Percentiles rank a stretch among this genome's conserved stretches.
Evolutionary conservation across 169 alveolate genomes (phyloP).

Genomic region (Perkinsus olseni): DNA sequence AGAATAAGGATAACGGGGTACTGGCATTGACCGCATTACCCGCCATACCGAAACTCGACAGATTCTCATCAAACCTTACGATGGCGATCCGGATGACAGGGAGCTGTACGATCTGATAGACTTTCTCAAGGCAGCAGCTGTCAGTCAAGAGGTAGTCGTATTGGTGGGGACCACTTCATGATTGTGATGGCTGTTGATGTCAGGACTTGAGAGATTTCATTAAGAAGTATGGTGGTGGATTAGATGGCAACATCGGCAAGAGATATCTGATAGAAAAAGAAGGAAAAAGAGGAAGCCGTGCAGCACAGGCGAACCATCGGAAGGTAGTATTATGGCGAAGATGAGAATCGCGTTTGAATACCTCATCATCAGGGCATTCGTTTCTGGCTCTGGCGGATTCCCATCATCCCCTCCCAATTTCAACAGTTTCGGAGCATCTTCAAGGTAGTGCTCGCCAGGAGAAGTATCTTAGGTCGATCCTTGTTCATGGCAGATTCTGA

Average conservation of each 20-base stretch:
- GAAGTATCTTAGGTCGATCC: too few species aligned
- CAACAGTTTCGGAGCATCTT: too few species aligned
- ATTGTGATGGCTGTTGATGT: constrained; percentile 51
- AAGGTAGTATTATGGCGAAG: too few species aligned
- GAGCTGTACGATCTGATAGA: constrained; percentile 58
- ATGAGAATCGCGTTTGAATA: too few species aligned
- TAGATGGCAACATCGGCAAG: constrained; percentile 49
- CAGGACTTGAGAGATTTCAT: constrained; percentile 48
- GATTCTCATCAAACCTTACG: constrained; percentile 46
- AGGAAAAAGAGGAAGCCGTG: background rate
- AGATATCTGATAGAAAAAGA: constrained; percentile 26
- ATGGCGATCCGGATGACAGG: constrained; percentile 66
- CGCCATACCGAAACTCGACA: too few species aligned
- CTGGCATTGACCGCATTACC: too few species aligned
- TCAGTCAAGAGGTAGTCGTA: background rate
- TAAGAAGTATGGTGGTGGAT: constrained; percentile 54
- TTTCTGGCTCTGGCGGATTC: too few species aligned
- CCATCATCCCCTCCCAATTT: too few species aligned
- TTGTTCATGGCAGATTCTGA: too few species aligned
- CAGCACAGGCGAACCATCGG: too few species aligned
- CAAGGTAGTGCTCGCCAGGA: too few species aligned
- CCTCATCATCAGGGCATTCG: too few species aligned
- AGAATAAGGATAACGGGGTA: background rate
- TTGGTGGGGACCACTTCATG: background rate
- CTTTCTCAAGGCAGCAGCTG: constrained; percentile 48